phyloP scores from a whole-genome alignment of 2,329 filamentous ascomycete genomes.

The Exophiala oligosperma region DNA sequence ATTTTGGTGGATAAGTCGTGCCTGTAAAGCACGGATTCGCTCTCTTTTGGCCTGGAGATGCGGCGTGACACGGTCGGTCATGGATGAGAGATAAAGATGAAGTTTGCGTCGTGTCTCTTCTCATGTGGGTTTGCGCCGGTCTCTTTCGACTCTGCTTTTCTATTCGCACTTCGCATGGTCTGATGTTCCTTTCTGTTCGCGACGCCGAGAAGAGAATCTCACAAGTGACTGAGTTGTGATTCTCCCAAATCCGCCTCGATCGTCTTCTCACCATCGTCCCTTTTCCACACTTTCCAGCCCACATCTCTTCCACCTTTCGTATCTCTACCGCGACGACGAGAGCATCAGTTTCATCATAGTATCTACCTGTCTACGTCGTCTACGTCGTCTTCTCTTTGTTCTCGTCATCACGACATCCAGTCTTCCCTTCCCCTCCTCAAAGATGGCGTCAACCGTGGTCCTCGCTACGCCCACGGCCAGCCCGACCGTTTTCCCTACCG shows the following conservation, averaged over 20 bases:
- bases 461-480: background rate
- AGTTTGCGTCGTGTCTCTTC: too few species aligned
- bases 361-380: too few species aligned
- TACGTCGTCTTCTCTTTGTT: too few species aligned
- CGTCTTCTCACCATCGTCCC: background rate
- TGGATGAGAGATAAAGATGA: too few species aligned
- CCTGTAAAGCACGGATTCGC: too few species aligned
- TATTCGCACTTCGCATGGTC: too few species aligned
- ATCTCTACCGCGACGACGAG: background rate
- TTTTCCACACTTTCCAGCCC: background rate
- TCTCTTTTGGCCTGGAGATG: too few species aligned
- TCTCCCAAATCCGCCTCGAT: background rate
- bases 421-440: conserved; percentile 1
- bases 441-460: background rate
- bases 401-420: background rate
- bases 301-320: background rate
- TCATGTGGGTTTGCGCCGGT: too few species aligned
- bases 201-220: background rate
- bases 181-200: background rate
- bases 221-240: background rate
- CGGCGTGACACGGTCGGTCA: too few species aligned
- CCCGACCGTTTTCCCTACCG: conserved; percentile 17
- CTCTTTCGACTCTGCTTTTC: too few species aligned
- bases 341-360: background rate
- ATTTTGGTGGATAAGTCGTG: too few species aligned